A percentile compares a stretch with the other conserved stretches of the same genome.
Evolutionary conservation across 2,329 filamentous ascomycete species (phyloP).

Genomic region (Talaromyces sp.): DNA sequence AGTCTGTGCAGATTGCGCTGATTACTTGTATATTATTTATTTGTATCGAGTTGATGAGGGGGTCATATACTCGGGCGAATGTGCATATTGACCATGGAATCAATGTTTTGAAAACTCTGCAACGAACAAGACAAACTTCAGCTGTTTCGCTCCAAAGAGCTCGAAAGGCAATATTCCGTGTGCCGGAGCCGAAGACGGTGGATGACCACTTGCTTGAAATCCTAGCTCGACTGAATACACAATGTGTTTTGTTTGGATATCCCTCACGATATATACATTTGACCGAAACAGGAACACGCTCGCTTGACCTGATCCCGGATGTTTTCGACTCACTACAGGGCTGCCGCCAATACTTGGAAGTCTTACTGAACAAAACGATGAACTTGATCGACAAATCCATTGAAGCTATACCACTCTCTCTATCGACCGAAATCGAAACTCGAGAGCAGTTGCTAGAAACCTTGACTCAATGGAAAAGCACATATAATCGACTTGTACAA

Average conservation of each 20-base stretch:
- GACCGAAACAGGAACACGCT: background rate
- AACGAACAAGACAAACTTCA: background rate
- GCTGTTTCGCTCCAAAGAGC: background rate
- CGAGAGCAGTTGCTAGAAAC: background rate
- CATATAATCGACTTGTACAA: background rate
- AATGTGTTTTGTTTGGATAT: conserved; percentile 15
- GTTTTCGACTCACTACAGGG: conserved; percentile 8
- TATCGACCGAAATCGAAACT: background rate
- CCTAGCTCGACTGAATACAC: conserved; percentile 14
- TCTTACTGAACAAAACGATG: conserved; percentile 4
- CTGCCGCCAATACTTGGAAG: conserved; percentile 13
- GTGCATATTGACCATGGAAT: conserved; percentile 17
- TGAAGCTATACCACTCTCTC: background rate
- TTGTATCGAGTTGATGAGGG: conserved; percentile 17
- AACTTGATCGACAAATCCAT: background rate
- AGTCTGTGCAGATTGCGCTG: conserved; percentile 14
- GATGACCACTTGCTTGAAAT: conserved; percentile 16
- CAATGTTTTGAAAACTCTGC: background rate
- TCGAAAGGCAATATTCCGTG: background rate
- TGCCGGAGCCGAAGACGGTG: conserved; percentile 4
- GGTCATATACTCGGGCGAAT: conserved; percentile 10
- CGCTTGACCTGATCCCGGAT: background rate
- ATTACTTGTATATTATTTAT: conserved; percentile 15
- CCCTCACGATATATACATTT: conserved; percentile 12
- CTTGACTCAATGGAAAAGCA: background rate